Evolutionary conservation across 2,329 filamentous ascomycete genomes (phyloP).

Genomic region (Nemania diffusa): DNA sequence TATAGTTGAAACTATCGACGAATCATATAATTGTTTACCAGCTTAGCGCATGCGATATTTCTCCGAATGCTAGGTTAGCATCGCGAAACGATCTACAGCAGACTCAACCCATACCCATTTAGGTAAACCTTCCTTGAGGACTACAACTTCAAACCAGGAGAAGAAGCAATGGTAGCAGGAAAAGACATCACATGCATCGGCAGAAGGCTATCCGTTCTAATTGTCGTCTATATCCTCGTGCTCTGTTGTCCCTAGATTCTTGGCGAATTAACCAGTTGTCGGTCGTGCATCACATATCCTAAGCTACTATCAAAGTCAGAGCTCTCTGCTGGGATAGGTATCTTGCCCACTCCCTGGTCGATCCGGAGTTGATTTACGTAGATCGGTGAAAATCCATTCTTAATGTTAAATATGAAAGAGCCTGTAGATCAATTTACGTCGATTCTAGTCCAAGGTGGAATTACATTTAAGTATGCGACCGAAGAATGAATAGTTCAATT

Average conservation of each 20-base stretch:
- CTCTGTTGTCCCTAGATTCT: constrained; percentile 11
- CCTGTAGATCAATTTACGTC: neutral
- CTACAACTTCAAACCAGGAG: constrained; percentile 12
- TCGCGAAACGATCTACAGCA: neutral
- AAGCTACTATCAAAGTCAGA: neutral
- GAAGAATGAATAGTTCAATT: neutral
- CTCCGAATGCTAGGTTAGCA: neutral
- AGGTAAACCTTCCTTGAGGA: constrained; percentile 8
- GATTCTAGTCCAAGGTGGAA: neutral
- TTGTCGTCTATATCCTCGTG: neutral
- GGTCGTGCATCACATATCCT: neutral
- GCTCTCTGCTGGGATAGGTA: neutral
- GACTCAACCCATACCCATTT: neutral
- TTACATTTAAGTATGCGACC: neutral
- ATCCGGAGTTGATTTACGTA: constrained; percentile 4
- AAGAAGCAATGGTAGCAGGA: neutral
- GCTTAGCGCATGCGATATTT: constrained; percentile 2
- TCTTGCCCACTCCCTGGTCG: neutral
- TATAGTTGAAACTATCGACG: constrained; percentile 11
- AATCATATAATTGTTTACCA: constrained; percentile 4
- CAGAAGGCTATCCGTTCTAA: constrained; percentile 12
- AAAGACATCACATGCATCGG: constrained; percentile 17
- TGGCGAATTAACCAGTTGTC: constrained; percentile 10
- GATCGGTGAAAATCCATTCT: constrained; percentile 7
- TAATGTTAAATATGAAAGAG: neutral